These are phyloP conservation scores for Purpureocillium takamizusanense DNA, from an alignment of 2,329 filamentous ascomycete species.

Conservation along the genomic window DNA sequence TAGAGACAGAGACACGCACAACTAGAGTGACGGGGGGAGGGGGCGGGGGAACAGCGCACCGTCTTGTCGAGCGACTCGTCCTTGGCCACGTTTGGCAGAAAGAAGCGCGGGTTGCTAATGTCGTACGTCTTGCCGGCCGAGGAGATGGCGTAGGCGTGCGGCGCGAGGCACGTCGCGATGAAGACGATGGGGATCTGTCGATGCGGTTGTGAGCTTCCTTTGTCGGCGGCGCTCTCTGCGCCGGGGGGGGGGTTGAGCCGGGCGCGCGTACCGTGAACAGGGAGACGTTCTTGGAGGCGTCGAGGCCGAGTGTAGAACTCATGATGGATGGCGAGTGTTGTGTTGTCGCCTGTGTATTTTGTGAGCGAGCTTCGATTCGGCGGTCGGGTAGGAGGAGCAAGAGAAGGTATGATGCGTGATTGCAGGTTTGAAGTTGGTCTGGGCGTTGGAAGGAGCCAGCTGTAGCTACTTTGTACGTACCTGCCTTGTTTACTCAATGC, in stretches of 20 bases:
- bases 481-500: too few relatives aligned
- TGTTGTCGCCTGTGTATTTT: too few relatives aligned
- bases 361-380: too few relatives aligned
- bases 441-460: too few relatives aligned
- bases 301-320: slow-evolving; percentile 21
- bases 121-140: slow-evolving; percentile 25
- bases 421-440: too few relatives aligned
- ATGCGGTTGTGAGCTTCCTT: too few relatives aligned
- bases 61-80: slow-evolving; percentile 20
- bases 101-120: slow-evolving; percentile 26
- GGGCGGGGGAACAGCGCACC: slow-evolving; percentile 8
- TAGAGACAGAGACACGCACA: too few relatives aligned
- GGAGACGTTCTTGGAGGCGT: slow-evolving; percentile 8
- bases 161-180: slow-evolving; percentile 19
- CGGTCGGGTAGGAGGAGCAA: too few relatives aligned
- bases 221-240: too few relatives aligned
- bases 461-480: too few relatives aligned
- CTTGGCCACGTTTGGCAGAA: slow-evolving; percentile 19
- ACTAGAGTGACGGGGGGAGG: too few relatives aligned
- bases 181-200: slow-evolving; percentile 31
- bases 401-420: too few relatives aligned
- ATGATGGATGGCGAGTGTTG: slow-evolving; percentile 13
- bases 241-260: background rate
- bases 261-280: slow-evolving; percentile 5
- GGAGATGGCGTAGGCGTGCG: slow-evolving; percentile 23